Evolutionary conservation across 2,329 filamentous ascomycete species (phyloP).

Genomic region (Hypoxylon rubiginosum): DNA sequence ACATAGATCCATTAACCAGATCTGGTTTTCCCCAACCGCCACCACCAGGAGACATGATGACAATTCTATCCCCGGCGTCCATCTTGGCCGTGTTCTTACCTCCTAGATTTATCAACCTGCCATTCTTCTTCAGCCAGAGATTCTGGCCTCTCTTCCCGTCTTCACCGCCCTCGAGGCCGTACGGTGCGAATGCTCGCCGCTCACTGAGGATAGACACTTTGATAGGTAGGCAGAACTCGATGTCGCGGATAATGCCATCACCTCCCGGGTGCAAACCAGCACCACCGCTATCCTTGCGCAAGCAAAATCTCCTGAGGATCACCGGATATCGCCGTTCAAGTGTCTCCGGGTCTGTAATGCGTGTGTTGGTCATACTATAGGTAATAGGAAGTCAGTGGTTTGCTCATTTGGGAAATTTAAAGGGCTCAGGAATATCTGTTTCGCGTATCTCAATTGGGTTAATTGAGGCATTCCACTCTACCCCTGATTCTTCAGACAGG

Average conservation of each 20-base stretch:
- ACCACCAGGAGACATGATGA: conserved; percentile 81
- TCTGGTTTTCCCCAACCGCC: conserved; percentile 76
- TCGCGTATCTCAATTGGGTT: background rate
- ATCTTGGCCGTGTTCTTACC: conserved; percentile 86
- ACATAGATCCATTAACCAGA: background rate
- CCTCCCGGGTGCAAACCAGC: conserved; percentile 73
- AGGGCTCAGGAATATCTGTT: background rate
- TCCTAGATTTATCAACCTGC: conserved; percentile 77
- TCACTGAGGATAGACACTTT: conserved; percentile 81
- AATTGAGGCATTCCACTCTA: too few species aligned
- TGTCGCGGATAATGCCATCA: conserved; percentile 77
- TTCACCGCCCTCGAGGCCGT: conserved; percentile 85
- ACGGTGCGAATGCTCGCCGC: conserved; percentile 77
- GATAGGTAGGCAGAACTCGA: conserved; percentile 79
- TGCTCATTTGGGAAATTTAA: background rate
- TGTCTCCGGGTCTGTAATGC: conserved; percentile 80
- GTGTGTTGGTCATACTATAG: conserved; percentile 78
- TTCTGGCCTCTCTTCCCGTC: conserved; percentile 85
- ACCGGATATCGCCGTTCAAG: conserved; percentile 80
- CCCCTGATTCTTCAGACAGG: too few species aligned
- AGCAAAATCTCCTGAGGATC: conserved; percentile 73
- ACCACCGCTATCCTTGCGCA: conserved; percentile 71
- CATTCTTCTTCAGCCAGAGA: conserved; percentile 79
- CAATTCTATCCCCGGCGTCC: conserved; percentile 81
- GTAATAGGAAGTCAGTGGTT: background rate